These are phyloP conservation scores for Cladosporium sp. DNA, from an alignment of 2,329 filamentous ascomycete genomes.

Conservation along the genomic window DNA sequence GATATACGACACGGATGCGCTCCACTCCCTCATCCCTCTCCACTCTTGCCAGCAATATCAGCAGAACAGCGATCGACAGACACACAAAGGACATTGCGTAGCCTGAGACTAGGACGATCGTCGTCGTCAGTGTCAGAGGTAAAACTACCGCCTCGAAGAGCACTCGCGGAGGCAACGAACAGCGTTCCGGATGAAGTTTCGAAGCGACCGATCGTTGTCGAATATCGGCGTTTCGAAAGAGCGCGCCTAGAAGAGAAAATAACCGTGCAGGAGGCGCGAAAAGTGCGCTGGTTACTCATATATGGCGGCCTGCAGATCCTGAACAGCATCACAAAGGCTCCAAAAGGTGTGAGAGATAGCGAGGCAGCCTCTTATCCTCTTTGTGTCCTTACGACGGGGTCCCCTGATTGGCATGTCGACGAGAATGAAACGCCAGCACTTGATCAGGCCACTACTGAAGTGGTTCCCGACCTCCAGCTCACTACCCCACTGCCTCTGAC, in stretches of 20 bases:
- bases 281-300: conserved; percentile 76
- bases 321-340: conserved; percentile 62
- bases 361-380: conserved; percentile 62
- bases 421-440: background rate
- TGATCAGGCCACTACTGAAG: background rate
- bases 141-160: conserved; percentile 52
- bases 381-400: conserved; percentile 42
- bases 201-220: conserved; percentile 59
- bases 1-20: conserved; percentile 62
- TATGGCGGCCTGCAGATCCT: conserved; percentile 76
- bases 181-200: conserved; percentile 38
- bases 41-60: conserved; percentile 60
- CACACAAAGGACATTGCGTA: conserved; percentile 39
- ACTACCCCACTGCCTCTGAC: conserved; percentile 4
- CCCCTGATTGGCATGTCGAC: conserved; percentile 5
- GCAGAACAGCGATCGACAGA: conserved; percentile 31
- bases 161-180: conserved; percentile 56
- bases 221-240: conserved; percentile 71
- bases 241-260: conserved; percentile 61
- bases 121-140: conserved; percentile 47
- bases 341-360: conserved; percentile 61
- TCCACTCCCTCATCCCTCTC: conserved; percentile 66
- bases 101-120: conserved; percentile 40
- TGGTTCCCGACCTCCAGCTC: background rate
- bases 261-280: conserved; percentile 67